Conservation (phyloP, 1,284 basidiomycete species). For the Heterobasidion annosum region DNA sequence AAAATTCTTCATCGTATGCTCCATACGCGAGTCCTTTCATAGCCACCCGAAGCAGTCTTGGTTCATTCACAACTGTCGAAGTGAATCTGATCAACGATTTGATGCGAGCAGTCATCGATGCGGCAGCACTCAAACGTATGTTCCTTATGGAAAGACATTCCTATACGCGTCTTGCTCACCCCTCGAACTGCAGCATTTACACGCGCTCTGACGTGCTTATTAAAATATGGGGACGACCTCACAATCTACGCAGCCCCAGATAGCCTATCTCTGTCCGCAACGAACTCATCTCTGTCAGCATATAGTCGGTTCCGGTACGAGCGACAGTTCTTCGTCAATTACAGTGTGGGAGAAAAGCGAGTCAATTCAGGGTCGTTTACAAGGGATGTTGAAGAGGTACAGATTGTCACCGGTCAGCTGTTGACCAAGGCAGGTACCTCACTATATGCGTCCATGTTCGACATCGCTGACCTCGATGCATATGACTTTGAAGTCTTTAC, state of each 20-base stretch:
- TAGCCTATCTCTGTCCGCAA: constrained; percentile 53
- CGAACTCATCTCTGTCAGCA: constrained; percentile 71
- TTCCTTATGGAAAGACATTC: neutral
- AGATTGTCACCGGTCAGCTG: constrained; percentile 42
- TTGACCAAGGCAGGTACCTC: constrained; percentile 45
- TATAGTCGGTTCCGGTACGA: constrained; percentile 72
- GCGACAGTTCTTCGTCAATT: constrained; percentile 61
- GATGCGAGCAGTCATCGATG: constrained; percentile 41
- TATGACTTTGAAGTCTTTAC: constrained; percentile 38
- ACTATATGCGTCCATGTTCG: neutral
- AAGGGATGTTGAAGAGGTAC: constrained; percentile 15
- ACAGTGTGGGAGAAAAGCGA: constrained; percentile 29
- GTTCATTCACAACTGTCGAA: too few species aligned
- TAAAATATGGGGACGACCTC: constrained; percentile 73
- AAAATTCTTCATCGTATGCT: neutral
- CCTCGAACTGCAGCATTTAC: constrained; percentile 46
- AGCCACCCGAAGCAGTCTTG: neutral
- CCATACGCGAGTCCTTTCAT: too few species aligned
- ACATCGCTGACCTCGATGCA: constrained; percentile 1
- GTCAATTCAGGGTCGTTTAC: constrained; percentile 4
- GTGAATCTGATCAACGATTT: neutral
- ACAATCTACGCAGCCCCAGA: constrained; percentile 55
- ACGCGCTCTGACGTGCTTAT: constrained; percentile 62
- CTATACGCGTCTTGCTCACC: neutral
- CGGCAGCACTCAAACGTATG: constrained; percentile 36